These are phyloP conservation scores for Plasmodium relictum DNA, from an alignment of 169 alveolate species.

Conservation along the genomic window DNA sequence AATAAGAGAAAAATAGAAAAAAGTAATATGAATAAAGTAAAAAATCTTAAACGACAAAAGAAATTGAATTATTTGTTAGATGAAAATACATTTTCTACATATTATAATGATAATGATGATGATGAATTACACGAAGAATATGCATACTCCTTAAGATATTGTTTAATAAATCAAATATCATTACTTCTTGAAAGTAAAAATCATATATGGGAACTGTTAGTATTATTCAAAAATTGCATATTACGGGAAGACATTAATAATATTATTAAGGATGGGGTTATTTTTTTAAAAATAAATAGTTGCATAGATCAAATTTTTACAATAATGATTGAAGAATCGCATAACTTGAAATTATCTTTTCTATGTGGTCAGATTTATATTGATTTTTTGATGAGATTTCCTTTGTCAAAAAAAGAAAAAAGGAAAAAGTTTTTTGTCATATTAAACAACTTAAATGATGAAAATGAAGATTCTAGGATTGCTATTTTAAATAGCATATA, in stretches of 20 bases:
- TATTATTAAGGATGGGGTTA: slow-evolving; percentile 8
- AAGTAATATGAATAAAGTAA: not conserved
- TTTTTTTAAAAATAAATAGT: slow-evolving; percentile 55
- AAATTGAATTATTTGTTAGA: slow-evolving; percentile 40
- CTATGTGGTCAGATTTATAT: slow-evolving; percentile 76
- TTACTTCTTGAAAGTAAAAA: slow-evolving; percentile 64
- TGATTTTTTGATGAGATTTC: slow-evolving; percentile 69
- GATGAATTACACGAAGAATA: slow-evolving; percentile 26
- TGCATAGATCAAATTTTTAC: slow-evolving; percentile 65
- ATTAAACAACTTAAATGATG: slow-evolving; percentile 59
- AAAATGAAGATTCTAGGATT: slow-evolving; percentile 66
- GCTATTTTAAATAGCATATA: slow-evolving; percentile 48
- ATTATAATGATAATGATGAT: not conserved
- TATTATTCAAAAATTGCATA: slow-evolving; percentile 61
- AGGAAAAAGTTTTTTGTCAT: slow-evolving; percentile 48
- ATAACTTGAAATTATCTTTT: slow-evolving; percentile 72
- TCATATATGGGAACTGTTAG: slow-evolving; percentile 52
- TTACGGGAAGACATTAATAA: slow-evolving; percentile 62
- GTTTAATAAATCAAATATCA: slow-evolving; percentile 55
- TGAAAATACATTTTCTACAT: slow-evolving; percentile 25
- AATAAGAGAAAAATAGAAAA: not conserved
- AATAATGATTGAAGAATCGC: slow-evolving; percentile 74
- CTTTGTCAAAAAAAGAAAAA: slow-evolving; percentile 59
- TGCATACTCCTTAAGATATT: slow-evolving; percentile 45
- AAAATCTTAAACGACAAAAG: slow-evolving; percentile 1